Conservation (phyloP, 106 monocot genomes). For the Phalaenopsis aphrodite region DNA sequence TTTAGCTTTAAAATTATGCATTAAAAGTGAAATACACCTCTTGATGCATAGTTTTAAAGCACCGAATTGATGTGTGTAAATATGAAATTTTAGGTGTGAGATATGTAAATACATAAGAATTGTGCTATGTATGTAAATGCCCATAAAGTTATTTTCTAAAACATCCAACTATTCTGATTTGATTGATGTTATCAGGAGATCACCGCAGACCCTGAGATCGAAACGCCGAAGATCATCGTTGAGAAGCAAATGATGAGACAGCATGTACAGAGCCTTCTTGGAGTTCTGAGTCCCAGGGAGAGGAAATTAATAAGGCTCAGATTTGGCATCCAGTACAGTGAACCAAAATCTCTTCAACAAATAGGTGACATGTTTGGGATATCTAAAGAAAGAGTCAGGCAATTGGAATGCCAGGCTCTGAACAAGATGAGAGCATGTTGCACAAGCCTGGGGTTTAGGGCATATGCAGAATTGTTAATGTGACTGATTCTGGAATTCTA, state of each 20-base stretch:
- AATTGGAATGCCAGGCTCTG: constrained; percentile 66
- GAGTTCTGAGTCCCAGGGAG: constrained; percentile 59
- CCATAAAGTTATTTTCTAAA: too few species aligned
- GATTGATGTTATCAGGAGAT: constrained; percentile 47
- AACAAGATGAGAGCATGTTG: constrained; percentile 51
- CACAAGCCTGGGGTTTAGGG: constrained; percentile 40
- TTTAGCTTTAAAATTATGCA: too few species aligned
- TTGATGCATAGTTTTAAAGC: too few species aligned
- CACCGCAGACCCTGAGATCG: constrained; percentile 67
- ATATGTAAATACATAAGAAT: too few species aligned
- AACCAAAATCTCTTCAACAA: constrained; percentile 53
- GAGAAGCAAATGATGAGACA: constrained; percentile 76
- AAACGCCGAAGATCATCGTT: constrained; percentile 52
- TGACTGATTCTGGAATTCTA: constrained; percentile 8
- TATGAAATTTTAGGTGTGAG: too few species aligned
- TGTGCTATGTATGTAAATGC: too few species aligned
- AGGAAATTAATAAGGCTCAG: constrained; percentile 55
- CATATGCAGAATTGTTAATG: constrained; percentile 39
- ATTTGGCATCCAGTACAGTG: constrained; percentile 41
- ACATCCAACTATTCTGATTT: not conserved
- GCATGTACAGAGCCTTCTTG: constrained; percentile 50
- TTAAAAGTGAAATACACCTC: too few species aligned
- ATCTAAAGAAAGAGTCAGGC: constrained; percentile 77
- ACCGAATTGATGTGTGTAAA: too few species aligned
- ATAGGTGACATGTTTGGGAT: constrained; percentile 63